Conservation (phyloP, 1,284 basidiomycete species). For the Spongispora temasekensis region DNA sequence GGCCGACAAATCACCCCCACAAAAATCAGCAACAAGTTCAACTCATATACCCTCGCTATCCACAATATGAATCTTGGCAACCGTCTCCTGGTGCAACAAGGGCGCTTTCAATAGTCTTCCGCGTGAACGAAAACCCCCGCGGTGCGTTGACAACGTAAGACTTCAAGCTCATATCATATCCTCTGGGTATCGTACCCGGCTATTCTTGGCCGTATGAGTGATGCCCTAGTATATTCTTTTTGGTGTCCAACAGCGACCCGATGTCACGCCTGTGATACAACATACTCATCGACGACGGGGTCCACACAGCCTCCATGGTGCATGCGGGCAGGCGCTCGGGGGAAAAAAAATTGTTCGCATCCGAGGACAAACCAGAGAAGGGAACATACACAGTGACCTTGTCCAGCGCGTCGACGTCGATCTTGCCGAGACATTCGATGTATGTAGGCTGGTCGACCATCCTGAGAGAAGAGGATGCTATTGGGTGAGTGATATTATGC, state of each 20-base stretch:
- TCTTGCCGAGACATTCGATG: not conserved
- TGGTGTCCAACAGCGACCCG: not conserved
- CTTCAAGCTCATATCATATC: not conserved
- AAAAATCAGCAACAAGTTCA: not conserved
- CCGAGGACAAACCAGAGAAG: not conserved
- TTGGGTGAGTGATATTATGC: not conserved
- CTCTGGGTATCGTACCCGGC: not conserved
- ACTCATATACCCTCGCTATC: not conserved
- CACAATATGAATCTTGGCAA: not conserved
- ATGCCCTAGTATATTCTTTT: not conserved
- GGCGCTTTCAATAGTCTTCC: not conserved
- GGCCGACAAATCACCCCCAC: not conserved
- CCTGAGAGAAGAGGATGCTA: not conserved
- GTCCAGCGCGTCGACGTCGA: not conserved
- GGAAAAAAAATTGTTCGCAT: not conserved
- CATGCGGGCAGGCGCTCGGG: not conserved
- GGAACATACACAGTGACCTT: not conserved
- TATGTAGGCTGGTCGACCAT: not conserved
- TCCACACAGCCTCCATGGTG: not conserved
- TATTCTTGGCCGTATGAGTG: too few species aligned
- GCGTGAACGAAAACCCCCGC: not conserved
- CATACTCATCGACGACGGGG: not conserved
- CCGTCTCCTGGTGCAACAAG: not conserved
- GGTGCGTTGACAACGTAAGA: not conserved
- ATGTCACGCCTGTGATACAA: not conserved